These are phyloP conservation scores for Penicillium longicatenatum DNA, from an alignment of 495 filamentous ascomycete genomes.

Conservation along the genomic window DNA sequence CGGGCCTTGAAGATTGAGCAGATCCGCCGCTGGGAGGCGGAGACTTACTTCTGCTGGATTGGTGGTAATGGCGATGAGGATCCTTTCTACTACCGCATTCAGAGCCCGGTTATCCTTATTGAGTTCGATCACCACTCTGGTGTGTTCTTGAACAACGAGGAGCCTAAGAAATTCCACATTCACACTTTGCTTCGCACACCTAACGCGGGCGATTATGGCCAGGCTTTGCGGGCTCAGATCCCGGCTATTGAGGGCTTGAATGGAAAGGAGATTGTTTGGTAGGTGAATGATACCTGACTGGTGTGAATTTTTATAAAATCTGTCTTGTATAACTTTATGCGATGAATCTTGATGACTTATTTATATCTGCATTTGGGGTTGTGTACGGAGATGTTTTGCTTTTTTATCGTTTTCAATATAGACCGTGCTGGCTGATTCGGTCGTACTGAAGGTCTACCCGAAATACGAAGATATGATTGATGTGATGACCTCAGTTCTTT, in stretches of 20 bases:
- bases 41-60: conserved; percentile 80
- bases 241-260: conserved; percentile 40
- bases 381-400: neutral
- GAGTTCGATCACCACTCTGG: conserved; percentile 84
- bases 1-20: conserved; percentile 54
- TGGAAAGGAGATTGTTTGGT: conserved; percentile 48
- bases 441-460: conserved; percentile 17
- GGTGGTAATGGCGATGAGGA: conserved; percentile 65
- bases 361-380: conserved; percentile 1
- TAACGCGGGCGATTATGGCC: conserved; percentile 75
- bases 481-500: neutral
- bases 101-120: conserved; percentile 68
- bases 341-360: conserved; percentile 22
- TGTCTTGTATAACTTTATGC: conserved; percentile 22
- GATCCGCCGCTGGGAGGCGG: conserved; percentile 51
- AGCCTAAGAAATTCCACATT: conserved; percentile 75
- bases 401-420: conserved; percentile 2
- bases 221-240: conserved; percentile 48
- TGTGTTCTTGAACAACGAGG: conserved; percentile 71
- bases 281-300: conserved; percentile 10
- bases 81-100: conserved; percentile 75
- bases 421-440: conserved; percentile 6
- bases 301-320: conserved; percentile 2
- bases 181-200: conserved; percentile 71
- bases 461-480: conserved; percentile 21